phyloP scores from a whole-genome alignment of 2,329 filamentous ascomycete genomes.

The Chrysoporthe puriensis region DNA sequence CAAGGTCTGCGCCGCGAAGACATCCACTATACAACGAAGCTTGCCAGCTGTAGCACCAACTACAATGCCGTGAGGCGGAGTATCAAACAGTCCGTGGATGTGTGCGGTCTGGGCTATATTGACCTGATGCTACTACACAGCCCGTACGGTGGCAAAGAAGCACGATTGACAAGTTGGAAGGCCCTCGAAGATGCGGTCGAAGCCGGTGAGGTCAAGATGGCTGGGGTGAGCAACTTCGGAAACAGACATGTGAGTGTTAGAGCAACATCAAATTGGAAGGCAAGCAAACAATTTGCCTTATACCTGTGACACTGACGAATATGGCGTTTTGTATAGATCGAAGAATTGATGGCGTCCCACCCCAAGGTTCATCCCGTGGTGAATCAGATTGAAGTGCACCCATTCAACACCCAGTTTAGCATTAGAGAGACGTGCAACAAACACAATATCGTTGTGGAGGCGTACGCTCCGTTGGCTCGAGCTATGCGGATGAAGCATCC shows the following conservation, averaged over 20 bases:
- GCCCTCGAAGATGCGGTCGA: slow-evolving; percentile 77
- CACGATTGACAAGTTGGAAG: slow-evolving; percentile 72
- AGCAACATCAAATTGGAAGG: background rate
- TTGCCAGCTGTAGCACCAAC: slow-evolving; percentile 64
- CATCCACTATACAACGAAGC: slow-evolving; percentile 80
- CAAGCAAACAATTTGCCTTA: background rate
- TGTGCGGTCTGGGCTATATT: slow-evolving; percentile 72
- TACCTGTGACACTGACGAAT: slow-evolving; percentile 11
- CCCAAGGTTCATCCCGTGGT: slow-evolving; percentile 68
- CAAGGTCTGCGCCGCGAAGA: slow-evolving; percentile 64
- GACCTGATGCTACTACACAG: slow-evolving; percentile 81
- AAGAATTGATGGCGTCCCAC: slow-evolving; percentile 68
- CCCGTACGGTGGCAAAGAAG: slow-evolving; percentile 73
- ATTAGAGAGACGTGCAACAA: slow-evolving; percentile 69
- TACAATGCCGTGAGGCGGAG: slow-evolving; percentile 71
- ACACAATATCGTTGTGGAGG: slow-evolving; percentile 72
- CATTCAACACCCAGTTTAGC: slow-evolving; percentile 74
- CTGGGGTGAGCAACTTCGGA: slow-evolving; percentile 80
- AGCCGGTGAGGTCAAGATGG: slow-evolving; percentile 70
- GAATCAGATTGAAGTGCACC: slow-evolving; percentile 83
- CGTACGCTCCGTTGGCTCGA: slow-evolving; percentile 77
- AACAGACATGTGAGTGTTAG: slow-evolving; percentile 65
- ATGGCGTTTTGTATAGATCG: slow-evolving; percentile 49
- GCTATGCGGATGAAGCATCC: slow-evolving; percentile 72
- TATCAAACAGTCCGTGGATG: slow-evolving; percentile 67